Percentiles rank a stretch among this genome's conserved stretches.
Conservation (phyloP, 139 green algal species). For the Chlorella sp. region DNA sequence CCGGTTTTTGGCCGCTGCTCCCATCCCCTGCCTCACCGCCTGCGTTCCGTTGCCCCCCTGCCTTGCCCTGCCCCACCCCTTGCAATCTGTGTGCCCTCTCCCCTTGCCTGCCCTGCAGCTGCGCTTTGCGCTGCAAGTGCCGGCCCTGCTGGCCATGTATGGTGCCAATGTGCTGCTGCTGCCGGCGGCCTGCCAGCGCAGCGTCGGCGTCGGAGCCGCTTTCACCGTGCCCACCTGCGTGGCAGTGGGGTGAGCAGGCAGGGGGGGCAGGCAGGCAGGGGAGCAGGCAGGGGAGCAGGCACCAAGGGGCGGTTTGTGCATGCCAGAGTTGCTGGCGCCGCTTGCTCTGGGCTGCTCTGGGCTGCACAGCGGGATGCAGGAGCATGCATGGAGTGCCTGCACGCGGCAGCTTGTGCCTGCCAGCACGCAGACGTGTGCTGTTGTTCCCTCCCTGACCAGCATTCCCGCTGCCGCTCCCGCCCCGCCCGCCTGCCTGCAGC, state of each 20-base stretch:
- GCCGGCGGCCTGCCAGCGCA: neutral
- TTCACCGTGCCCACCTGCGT: neutral
- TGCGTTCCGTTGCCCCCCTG: too few species aligned
- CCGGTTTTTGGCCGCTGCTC: neutral
- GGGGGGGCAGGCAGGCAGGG: neutral
- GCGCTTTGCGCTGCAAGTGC: constrained; percentile 18
- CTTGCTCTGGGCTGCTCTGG: neutral
- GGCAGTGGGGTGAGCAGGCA: neutral
- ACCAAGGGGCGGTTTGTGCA: too few species aligned
- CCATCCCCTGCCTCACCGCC: neutral
- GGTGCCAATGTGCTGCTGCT: constrained; percentile 7
- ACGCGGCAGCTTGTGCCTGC: neutral
- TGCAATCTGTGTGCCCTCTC: too few species aligned
- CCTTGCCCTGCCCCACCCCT: too few species aligned
- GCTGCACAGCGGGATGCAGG: neutral
- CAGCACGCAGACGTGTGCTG: neutral
- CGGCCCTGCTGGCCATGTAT: neutral
- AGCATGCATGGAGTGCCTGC: neutral
- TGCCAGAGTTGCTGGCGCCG: neutral
- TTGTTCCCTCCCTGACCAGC: neutral
- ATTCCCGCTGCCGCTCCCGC: too few species aligned
- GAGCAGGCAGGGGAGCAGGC: too few species aligned
- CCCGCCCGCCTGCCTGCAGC: neutral
- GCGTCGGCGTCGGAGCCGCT: neutral
- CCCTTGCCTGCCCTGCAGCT: neutral